Base-by-base conservation (phyloP, 306 rosid genomes). In the Cucumis melo region DNA sequence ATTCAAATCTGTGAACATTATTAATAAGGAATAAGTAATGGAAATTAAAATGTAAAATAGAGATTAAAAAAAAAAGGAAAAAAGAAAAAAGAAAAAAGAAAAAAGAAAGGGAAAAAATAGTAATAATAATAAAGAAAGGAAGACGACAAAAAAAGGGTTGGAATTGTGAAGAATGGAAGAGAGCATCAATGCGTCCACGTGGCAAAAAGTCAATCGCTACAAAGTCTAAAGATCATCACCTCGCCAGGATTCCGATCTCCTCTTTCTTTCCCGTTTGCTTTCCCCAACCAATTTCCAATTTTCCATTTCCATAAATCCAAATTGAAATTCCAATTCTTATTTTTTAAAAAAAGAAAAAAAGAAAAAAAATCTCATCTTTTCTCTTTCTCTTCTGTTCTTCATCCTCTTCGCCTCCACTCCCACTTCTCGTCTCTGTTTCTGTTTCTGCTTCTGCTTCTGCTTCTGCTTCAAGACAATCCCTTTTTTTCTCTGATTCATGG, bases 141-240 rank as follows among this genome's bases (percentile, higher is more conserved):
- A 71, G 7, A 20, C 8, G 20, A 46, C 39, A 27, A 29, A 48
- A 3, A 50, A 72, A 3, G 66, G 29, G 42, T 27, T 27, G 41
- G 10, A 1, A 1, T 17, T 19, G 29, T 21, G 72, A 62, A 77
- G 64, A 46, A 44, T 44, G 20, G 51, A 39, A 29, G 21, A 77
- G 44, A 48, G 74, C 63, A 77, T 64, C 53, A 14, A 64, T 36
- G 59, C 63, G 34, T 77, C 75, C 74, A 77, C 75, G 80, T 63
- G 74, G 64, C 80, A 2, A 20, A 53, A 64, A 61, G 73, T 59
- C 63, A 77, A 77, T 77, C 75, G 53, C 41, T 29, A 23, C 27
- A 8, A 16, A 60, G 48, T 42, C 60, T 32, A 62, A 51, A 70
- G 75, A 70, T 61, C 73, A 70, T 44, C 73, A 4, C 10, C 80